phyloP scores from a whole-genome alignment of 805 yeast species.

The Torulaspora microellipsoides region DNA sequence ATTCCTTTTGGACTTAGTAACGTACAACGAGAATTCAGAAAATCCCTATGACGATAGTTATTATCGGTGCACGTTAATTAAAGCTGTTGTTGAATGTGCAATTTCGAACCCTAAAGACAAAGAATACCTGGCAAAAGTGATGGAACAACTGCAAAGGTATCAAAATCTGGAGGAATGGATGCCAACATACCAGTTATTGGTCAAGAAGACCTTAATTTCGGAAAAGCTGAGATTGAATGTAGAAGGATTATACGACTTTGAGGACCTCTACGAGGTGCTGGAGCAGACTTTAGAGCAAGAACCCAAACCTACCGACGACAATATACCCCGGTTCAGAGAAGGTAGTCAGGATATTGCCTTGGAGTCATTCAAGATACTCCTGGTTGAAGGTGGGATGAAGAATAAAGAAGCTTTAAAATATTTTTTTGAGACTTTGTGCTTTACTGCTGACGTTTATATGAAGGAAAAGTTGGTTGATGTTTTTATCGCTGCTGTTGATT shows the following conservation, averaged over 20 bases:
- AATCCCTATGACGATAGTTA: conserved; percentile 71
- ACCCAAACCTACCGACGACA: conserved; percentile 33
- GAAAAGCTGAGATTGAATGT: conserved; percentile 59
- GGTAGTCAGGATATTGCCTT: conserved; percentile 49
- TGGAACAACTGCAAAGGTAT: conserved; percentile 67
- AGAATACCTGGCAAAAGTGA: conserved; percentile 43
- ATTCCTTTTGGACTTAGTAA: conserved; percentile 63
- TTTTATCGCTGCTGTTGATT: conserved; percentile 52
- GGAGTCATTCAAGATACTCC: conserved; percentile 64
- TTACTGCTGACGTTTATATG: conserved; percentile 53
- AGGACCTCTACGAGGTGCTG: conserved; percentile 47
- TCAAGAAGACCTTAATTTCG: conserved; percentile 47
- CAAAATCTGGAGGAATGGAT: conserved; percentile 82
- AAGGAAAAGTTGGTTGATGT: conserved; percentile 45
- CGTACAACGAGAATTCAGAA: conserved; percentile 80
- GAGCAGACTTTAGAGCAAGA: conserved; percentile 44
- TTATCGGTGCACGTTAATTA: conserved; percentile 57
- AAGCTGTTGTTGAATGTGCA: conserved; percentile 45
- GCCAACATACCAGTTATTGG: conserved; percentile 56
- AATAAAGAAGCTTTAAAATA: conserved; percentile 57
- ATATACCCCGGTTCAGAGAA: conserved; percentile 21
- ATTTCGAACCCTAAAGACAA: conserved; percentile 33
- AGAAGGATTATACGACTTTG: conserved; percentile 47
- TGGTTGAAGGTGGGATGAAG: conserved; percentile 72
- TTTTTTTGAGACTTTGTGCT: conserved; percentile 50